Evolutionary conservation across 2,329 filamentous ascomycete species (phyloP), one percentile per base, ranked within the genome.

Genomic region (Cytospora paraplurivora): DNA sequence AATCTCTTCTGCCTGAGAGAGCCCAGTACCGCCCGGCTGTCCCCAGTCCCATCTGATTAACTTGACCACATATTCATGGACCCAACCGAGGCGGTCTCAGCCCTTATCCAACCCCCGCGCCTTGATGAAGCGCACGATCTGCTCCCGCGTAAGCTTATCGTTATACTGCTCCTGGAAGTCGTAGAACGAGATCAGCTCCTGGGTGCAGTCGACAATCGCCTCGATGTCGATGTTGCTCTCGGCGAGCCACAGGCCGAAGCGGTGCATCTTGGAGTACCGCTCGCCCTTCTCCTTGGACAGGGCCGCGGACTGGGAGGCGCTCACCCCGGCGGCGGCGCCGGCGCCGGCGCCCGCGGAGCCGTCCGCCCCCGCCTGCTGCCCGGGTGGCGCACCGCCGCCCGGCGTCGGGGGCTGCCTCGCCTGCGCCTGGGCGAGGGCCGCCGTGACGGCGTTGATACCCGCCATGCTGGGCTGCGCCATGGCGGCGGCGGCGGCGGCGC

Each of bases 141-240:
- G 82, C 71, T 87, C 85, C 56, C 81, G 74, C 2, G 82, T 84
- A 47, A 81, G 76, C 70, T 86, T 86, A 60, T 87, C 85, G 67
- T 85, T 85, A 68, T 85, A 86, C 68, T 84, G 80, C 71, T 87
- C 85, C 57, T 85, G 79, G 65, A 79, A 85, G 72, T 96, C 91
- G 73, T 97, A 97, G 67, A 97, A 85, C 4, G 91, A 93, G 59
- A 97, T 91, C 67, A 97, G 84, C 77, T 97, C 93, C 76, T 97
- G 93, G 0, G 91, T 94, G 71, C 90, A 92, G 75, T 97, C 92
- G 57, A 96, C 89, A 75, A 96, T 88, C 37, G 88, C 89, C 68
- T 91, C 87, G 71, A 97, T 90, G 70, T 96, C 91, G 51, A 97
- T 86, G 62, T 87, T 89, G 71, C 91, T 95, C 72, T 96, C 92